Conservation (phyloP, 306 rosid species). For the Trifolium repens region DNA sequence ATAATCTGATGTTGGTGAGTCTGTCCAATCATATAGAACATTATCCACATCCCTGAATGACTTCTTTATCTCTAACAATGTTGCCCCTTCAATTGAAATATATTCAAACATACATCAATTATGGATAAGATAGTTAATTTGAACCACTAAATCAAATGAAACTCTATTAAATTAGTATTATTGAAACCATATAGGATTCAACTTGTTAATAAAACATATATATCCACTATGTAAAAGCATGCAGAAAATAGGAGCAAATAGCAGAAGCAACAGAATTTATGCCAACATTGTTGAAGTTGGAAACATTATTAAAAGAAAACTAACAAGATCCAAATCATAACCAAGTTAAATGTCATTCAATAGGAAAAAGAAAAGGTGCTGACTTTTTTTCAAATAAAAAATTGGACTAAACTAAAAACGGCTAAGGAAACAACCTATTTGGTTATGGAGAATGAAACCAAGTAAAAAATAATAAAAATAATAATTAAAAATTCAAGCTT, state of each 20-base stretch:
- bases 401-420: slow-evolving; percentile 29
- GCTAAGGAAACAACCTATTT: slow-evolving; percentile 35
- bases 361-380: slow-evolving; percentile 39
- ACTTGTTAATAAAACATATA: neutral
- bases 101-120: slow-evolving; percentile 21
- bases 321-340: slow-evolving; percentile 25
- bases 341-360: slow-evolving; percentile 24
- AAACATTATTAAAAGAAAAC: slow-evolving; percentile 1
- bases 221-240: too few relatives aligned
- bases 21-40: slow-evolving; percentile 89
- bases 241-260: neutral
- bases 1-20: slow-evolving; percentile 79
- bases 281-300: slow-evolving; percentile 17
- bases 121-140: slow-evolving; percentile 4
- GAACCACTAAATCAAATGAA: neutral
- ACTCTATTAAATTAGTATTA: neutral
- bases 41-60: slow-evolving; percentile 89
- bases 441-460: slow-evolving; percentile 37
- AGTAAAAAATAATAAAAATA: neutral
- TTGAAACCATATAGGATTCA: neutral
- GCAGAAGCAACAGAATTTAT: neutral
- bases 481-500: neutral
- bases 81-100: slow-evolving; percentile 60
- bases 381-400: slow-evolving; percentile 8
- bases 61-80: slow-evolving; percentile 87